phyloP scores from a whole-genome alignment of 2,329 filamentous ascomycete genomes.

The Alternaria solani region DNA sequence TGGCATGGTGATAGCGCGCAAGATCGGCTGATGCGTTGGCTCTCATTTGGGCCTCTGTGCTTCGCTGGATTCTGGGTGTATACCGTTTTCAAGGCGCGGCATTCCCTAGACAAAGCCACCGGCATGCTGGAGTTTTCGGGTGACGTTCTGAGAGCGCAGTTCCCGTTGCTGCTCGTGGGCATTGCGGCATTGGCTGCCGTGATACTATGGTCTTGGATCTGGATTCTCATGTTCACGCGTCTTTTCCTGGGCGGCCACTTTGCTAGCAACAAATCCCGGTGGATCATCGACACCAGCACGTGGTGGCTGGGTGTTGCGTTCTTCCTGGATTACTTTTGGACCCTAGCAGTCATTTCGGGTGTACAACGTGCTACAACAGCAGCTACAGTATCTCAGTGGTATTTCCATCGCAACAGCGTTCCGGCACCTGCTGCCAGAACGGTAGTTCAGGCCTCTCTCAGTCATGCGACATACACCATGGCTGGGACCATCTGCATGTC shows the following conservation, averaged over 20 bases:
- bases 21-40: constrained; percentile 87
- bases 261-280: constrained; percentile 62
- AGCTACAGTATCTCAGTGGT: constrained; percentile 97
- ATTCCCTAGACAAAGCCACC: constrained; percentile 82
- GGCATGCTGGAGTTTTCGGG: constrained; percentile 92
- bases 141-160: constrained; percentile 83
- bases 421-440: constrained; percentile 80
- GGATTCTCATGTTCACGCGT: constrained; percentile 95
- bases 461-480: constrained; percentile 82
- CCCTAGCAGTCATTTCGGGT: constrained; percentile 83
- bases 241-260: constrained; percentile 94
- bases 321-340: constrained; percentile 95
- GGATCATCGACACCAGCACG: constrained; percentile 84
- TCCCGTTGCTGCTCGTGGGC: constrained; percentile 83
- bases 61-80: constrained; percentile 83
- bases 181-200: constrained; percentile 77
- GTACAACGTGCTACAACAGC: constrained; percentile 91
- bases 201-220: constrained; percentile 91
- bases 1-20: constrained; percentile 81
- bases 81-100: constrained; percentile 79
- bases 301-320: constrained; percentile 97
- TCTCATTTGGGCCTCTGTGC: constrained; percentile 77
- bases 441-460: constrained; percentile 82
- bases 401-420: constrained; percentile 89
- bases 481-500: constrained; percentile 93